Percentiles rank a stretch among this genome's conserved stretches.
Conservation (phyloP, 2,329 filamentous ascomycete species). For the Aspergillus cejpii region DNA sequence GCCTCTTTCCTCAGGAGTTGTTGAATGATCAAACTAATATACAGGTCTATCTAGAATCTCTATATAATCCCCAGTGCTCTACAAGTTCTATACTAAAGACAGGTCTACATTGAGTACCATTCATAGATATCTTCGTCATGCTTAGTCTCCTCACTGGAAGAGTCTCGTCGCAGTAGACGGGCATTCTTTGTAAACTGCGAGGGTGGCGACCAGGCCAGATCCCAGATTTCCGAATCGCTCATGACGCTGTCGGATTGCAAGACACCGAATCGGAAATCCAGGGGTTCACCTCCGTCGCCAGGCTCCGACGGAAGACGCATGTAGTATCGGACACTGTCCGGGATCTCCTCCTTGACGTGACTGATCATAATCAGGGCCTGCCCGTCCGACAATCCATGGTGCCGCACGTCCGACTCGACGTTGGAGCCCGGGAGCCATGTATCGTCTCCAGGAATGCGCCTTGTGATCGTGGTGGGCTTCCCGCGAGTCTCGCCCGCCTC, state of each 20-base stretch:
- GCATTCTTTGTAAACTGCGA: slow-evolving; percentile 9
- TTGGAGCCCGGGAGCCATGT: slow-evolving; percentile 12
- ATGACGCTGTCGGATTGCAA: slow-evolving; percentile 19
- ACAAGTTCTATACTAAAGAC: neutral
- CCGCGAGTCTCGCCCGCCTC: slow-evolving; percentile 53
- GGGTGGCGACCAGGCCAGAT: slow-evolving; percentile 24
- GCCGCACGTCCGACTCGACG: slow-evolving; percentile 11
- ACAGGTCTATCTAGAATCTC: neutral
- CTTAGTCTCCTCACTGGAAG: neutral
- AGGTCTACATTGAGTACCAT: slow-evolving; percentile 14
- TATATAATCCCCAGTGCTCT: neutral
- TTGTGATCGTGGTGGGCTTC: slow-evolving; percentile 25
- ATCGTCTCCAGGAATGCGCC: slow-evolving; percentile 7
- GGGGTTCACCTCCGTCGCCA: slow-evolving; percentile 14
- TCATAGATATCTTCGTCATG: slow-evolving; percentile 13
- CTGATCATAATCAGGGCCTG: slow-evolving; percentile 91
- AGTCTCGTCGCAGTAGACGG: slow-evolving; percentile 1
- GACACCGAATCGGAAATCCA: slow-evolving; percentile 30
- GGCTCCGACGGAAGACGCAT: slow-evolving; percentile 61
- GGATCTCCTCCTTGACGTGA: slow-evolving; percentile 85
- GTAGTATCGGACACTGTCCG: slow-evolving; percentile 74
- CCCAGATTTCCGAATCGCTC: slow-evolving; percentile 23
- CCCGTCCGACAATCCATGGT: slow-evolving; percentile 54
- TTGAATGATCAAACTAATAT: neutral
- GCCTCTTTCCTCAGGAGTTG: too few relatives aligned